These are phyloP conservation scores for Ramularia endophylla DNA, from an alignment of 2,329 filamentous ascomycete species.

Conservation along the genomic window DNA sequence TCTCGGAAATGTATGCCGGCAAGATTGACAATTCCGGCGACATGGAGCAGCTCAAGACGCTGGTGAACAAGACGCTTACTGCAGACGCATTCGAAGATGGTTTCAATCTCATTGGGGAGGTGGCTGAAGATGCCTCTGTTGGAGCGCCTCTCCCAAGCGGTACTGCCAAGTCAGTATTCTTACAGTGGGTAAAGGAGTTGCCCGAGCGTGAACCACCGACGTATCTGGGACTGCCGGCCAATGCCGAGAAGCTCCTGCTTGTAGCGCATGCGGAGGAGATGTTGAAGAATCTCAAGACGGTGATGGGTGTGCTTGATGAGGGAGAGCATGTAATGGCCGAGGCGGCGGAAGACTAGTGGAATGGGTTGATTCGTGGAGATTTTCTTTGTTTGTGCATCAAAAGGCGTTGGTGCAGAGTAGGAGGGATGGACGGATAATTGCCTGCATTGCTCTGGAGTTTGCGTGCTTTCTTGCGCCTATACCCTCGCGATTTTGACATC, in stretches of 20 bases:
- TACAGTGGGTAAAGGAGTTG: constrained; percentile 82
- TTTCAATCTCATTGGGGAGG: constrained; percentile 75
- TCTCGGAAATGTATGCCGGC: constrained; percentile 93
- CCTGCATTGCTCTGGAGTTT: too few relatives aligned
- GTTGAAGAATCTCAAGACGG: constrained; percentile 75
- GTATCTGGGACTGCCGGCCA: constrained; percentile 86
- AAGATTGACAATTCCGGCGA: constrained; percentile 93
- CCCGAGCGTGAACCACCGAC: constrained; percentile 95
- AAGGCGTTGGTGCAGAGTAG: constrained; percentile 5
- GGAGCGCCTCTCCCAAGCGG: constrained; percentile 69
- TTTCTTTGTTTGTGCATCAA: constrained; percentile 4
- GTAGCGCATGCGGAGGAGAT: constrained; percentile 81
- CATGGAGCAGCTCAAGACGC: constrained; percentile 63
- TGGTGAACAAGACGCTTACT: constrained; percentile 75
- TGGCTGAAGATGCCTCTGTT: constrained; percentile 31
- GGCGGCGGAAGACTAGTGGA: constrained; percentile 18
- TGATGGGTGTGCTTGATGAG: constrained; percentile 85
- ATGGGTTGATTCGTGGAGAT: not conserved
- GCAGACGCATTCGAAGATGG: constrained; percentile 87
- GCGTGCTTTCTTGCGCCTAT: too few relatives aligned
- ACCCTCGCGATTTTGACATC: too few relatives aligned
- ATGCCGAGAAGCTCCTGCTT: constrained; percentile 91
- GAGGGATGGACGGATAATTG: too few relatives aligned
- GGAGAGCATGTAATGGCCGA: constrained; percentile 74
- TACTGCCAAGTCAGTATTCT: constrained; percentile 79